Percentiles rank a stretch among this genome's conserved stretches.
Conservation (phyloP, 2,329 filamentous ascomycete genomes). For the Purpureocillium takamizusanense region DNA sequence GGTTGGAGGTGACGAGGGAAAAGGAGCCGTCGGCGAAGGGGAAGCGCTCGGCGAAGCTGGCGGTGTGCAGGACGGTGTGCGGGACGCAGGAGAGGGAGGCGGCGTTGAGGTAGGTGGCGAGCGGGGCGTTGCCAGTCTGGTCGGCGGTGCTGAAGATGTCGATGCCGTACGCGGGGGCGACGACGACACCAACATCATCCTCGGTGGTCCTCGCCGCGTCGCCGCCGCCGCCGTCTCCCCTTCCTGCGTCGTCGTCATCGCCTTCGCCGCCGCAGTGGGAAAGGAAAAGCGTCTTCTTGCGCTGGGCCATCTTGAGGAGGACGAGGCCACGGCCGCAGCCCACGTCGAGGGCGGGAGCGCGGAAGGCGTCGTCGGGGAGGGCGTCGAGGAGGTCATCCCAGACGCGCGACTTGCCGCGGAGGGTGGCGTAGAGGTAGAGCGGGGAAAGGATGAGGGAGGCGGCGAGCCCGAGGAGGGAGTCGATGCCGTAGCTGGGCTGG, state of each 20-base stretch:
- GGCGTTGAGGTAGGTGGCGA: conserved; percentile 8
- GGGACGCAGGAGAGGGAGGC: conserved; percentile 4
- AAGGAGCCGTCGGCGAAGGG: conserved; percentile 8
- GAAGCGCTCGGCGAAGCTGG: conserved; percentile 6
- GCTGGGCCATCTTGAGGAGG: conserved; percentile 8
- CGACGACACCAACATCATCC: neutral
- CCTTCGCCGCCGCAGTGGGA: no score
- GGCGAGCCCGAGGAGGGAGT: conserved; percentile 7
- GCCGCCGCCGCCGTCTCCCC: no score
- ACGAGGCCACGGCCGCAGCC: conserved; percentile 11
- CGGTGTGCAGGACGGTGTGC: conserved; percentile 4
- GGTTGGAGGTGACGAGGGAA: conserved; percentile 5
- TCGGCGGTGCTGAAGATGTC: conserved; percentile 9
- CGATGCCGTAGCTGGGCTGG: conserved; percentile 6
- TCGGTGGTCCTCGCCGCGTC: no score
- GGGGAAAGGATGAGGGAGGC: conserved; percentile 6
- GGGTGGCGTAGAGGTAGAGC: conserved; percentile 10
- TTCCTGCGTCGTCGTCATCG: no score
- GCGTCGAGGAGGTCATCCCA: conserved; percentile 7
- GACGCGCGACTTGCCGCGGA: conserved; percentile 8
- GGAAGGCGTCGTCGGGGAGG: neutral
- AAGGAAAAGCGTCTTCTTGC: conserved; percentile 4
- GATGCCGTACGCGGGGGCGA: conserved; percentile 8
- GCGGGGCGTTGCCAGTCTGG: conserved; percentile 8
- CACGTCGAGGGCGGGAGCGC: conserved; percentile 7